phyloP scores from a whole-genome alignment of 345 rosid species.

The Salix arbutifolia region DNA sequence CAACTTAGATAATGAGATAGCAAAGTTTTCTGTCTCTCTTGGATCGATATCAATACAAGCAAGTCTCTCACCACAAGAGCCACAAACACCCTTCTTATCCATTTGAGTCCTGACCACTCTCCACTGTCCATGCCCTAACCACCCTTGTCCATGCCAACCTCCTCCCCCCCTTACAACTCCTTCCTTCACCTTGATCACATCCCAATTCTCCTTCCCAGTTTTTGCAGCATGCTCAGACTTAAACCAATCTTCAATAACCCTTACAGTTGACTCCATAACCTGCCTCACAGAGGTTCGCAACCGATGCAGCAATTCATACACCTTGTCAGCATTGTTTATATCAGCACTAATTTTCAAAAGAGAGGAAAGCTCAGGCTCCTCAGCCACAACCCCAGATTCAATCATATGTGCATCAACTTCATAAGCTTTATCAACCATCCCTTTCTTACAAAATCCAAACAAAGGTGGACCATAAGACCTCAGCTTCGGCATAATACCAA shows the following conservation, averaged over 20 bases:
- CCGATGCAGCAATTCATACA: slow-evolving; percentile 71
- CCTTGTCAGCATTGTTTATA: slow-evolving; percentile 48
- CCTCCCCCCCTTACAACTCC: slow-evolving; percentile 76
- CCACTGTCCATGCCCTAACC: slow-evolving; percentile 87
- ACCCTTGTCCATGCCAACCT: slow-evolving; percentile 98
- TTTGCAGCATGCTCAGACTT: slow-evolving; percentile 51
- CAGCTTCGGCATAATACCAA: slow-evolving; percentile 62
- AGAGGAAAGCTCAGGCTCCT: slow-evolving; percentile 83
- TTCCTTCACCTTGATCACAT: slow-evolving; percentile 47
- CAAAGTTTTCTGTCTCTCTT: slow-evolving; percentile 66
- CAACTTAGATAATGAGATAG: slow-evolving; percentile 56
- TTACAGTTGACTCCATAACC: slow-evolving; percentile 56
- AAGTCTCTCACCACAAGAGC: slow-evolving; percentile 72
- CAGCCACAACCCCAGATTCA: slow-evolving; percentile 64
- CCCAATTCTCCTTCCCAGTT: slow-evolving; percentile 58
- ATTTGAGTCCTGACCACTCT: slow-evolving; percentile 59
- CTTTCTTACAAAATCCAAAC: slow-evolving; percentile 68
- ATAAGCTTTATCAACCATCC: slow-evolving; percentile 62
- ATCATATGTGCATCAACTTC: slow-evolving; percentile 82
- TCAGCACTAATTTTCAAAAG: slow-evolving; percentile 63
- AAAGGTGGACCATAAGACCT: slow-evolving; percentile 87
- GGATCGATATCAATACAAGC: slow-evolving; percentile 93
- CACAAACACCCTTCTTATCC: slow-evolving; percentile 65
- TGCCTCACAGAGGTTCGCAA: slow-evolving; percentile 70
- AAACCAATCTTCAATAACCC: slow-evolving; percentile 68